These are phyloP conservation scores for Saccharomycopsis sp. DNA, from an alignment of 805 yeast species.

Conservation along the genomic window DNA sequence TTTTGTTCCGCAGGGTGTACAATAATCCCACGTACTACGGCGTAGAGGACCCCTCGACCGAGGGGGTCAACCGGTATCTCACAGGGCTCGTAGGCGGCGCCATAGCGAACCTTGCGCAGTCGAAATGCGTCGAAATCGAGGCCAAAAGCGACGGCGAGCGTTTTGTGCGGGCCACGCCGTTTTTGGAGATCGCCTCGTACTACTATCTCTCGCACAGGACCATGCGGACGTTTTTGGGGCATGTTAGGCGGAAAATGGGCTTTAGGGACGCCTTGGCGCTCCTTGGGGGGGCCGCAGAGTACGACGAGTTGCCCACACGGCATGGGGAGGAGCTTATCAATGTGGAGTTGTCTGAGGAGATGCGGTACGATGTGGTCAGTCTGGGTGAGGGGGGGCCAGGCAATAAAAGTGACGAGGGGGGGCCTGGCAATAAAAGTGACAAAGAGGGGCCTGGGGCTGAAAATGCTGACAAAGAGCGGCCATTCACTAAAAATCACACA, in stretches of 20 bases:
- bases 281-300: conserved; percentile 61
- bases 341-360: conserved; percentile 70
- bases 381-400: too few species aligned
- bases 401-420: too few species aligned
- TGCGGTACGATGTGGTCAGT: conserved; percentile 50
- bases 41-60: conserved; percentile 53
- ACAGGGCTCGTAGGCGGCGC: conserved; percentile 64
- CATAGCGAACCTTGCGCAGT: conserved; percentile 57
- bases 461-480: not conserved
- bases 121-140: conserved; percentile 55
- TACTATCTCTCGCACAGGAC: conserved; percentile 92
- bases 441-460: not conserved
- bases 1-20: conserved; percentile 87
- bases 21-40: conserved; percentile 93
- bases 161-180: conserved; percentile 62
- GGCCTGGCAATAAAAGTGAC: conserved; percentile 33
- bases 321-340: conserved; percentile 89
- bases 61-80: conserved; percentile 52
- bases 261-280: conserved; percentile 60
- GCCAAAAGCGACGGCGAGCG: conserved; percentile 34
- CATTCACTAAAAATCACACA: conserved; percentile 37
- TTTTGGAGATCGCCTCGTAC: conserved; percentile 77
- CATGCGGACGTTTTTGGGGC: conserved; percentile 57
- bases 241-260: conserved; percentile 37
- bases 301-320: conserved; percentile 81